Base-by-base conservation (phyloP, 2,329 filamentous ascomycete species). In the Davidsoniella australis region DNA sequence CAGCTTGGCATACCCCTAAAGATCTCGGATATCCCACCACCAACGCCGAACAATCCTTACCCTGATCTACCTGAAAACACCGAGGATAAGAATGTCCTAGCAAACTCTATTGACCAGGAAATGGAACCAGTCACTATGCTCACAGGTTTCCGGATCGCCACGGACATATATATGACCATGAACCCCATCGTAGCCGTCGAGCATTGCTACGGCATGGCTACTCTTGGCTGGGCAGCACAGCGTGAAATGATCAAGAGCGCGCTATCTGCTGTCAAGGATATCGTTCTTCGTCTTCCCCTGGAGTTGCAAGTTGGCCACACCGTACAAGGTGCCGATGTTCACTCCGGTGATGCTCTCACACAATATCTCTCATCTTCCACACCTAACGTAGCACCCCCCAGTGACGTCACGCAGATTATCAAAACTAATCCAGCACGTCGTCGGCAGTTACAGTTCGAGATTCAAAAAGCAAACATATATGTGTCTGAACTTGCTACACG, bases 391-490 rank as follows among this genome's bases (percentile, higher is more conserved):
- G 64, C 66, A n/a, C 64, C 62, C 48, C 61, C 63, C 5, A 66
- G 69, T 53, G 67, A 70, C 0, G 58, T 66, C 7, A 73, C 76
- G 54, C 68, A 67, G 38, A 62, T 67, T 6, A 66, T 75, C 51
- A 68, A 69, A 48, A 62, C 65, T 17, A 65, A 75, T 23, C 69
- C 71, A 1, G 60, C 65, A 23, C 66, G 69, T 2, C 70, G 75
- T 2, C 69, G 75, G 1, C 67, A 71, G 49, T 61, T 87, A 4
- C 85, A 91, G 59, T 86, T 80, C 56, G 87, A 94, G 63, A 91
- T 94, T 26, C 86, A 94, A 61, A 94, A 93, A 61, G 84, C 85
- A 5, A 94, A 94, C 61, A 84, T 94, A 38, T 86, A 89, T 59
- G 78, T 80, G 2, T 89, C 82, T 5, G 82, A 87, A 58, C 68